These are phyloP conservation scores for Blastomyces gilchristii DNA, from an alignment of 2,329 filamentous ascomycete species.

Conservation along the genomic window DNA sequence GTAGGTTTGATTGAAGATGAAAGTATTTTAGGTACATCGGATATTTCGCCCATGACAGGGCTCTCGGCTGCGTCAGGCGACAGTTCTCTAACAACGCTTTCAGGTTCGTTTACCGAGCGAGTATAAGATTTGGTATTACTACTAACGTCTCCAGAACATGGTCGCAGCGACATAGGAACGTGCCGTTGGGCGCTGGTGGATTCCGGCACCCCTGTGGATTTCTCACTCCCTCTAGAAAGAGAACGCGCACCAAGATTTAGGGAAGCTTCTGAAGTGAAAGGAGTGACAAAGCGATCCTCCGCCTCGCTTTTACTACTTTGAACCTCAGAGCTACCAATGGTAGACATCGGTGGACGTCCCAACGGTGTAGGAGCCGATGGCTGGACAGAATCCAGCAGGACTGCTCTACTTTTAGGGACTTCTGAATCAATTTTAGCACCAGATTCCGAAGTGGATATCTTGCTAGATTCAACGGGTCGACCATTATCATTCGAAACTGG, in stretches of 20 bases:
- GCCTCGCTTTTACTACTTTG: conserved; percentile 23
- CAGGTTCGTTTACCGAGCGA: not conserved
- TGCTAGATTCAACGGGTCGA: not conserved
- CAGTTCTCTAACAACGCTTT: not conserved
- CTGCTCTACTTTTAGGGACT: not conserved
- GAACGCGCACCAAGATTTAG: conserved; percentile 25
- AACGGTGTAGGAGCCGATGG: not conserved
- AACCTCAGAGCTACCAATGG: conserved; percentile 21
- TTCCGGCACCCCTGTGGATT: not conserved
- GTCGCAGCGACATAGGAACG: not conserved
- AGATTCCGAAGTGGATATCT: not conserved
- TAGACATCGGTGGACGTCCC: conserved; percentile 1
- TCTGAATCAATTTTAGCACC: not conserved
- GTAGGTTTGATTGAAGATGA: not conserved
- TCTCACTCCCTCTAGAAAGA: conserved; percentile 23
- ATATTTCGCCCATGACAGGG: not conserved
- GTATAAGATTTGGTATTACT: not conserved
- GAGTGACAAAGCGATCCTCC: conserved; percentile 26
- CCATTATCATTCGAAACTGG: not conserved
- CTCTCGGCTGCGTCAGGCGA: not conserved
- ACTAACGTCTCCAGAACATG: conserved; percentile 1
- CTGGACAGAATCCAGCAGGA: not conserved
- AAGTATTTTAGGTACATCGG: conserved; percentile 1
- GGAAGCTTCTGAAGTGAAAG: conserved; percentile 28
- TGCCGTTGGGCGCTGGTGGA: not conserved